phyloP scores from a whole-genome alignment of 352 stramenopile genomes.

The Pythium angustatum region DNA sequence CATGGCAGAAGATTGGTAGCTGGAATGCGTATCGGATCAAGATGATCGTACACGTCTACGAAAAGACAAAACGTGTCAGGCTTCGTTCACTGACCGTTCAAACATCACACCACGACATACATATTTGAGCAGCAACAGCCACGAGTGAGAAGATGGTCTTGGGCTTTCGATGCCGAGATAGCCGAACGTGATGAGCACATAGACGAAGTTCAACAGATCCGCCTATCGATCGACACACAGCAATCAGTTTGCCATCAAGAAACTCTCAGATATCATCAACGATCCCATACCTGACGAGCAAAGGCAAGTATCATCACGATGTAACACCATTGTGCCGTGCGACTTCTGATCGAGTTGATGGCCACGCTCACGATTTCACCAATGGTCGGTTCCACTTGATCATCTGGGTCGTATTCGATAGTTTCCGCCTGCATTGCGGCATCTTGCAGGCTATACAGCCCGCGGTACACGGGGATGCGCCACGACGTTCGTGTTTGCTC shows the following conservation, averaged over 20 bases:
- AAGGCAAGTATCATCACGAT: constrained; percentile 69
- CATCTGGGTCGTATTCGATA: constrained; percentile 72
- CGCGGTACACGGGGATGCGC: constrained; percentile 65
- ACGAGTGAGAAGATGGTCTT: constrained; percentile 55
- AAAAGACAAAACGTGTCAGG: neutral
- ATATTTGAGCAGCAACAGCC: constrained; percentile 81
- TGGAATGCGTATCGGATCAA: constrained; percentile 79
- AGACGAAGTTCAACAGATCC: constrained; percentile 80
- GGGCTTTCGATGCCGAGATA: constrained; percentile 79
- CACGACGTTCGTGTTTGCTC: constrained; percentile 36
- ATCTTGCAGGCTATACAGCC: constrained; percentile 73
- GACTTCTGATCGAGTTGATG: constrained; percentile 68
- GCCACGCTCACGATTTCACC: constrained; percentile 57
- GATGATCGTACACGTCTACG: constrained; percentile 40
- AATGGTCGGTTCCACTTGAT: constrained; percentile 67
- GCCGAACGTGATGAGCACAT: constrained; percentile 65
- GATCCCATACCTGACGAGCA: constrained; percentile 57
- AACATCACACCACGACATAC: constrained; percentile 39
- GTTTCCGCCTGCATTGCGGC: constrained; percentile 71
- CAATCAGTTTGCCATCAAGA: neutral
- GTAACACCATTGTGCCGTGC: constrained; percentile 63
- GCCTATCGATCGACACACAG: constrained; percentile 36
- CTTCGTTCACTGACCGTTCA: neutral
- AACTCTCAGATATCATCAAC: neutral
- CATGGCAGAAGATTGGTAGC: constrained; percentile 79